Conservation (phyloP, 805 yeast genomes). For the Metschnikowia gruessii region DNA sequence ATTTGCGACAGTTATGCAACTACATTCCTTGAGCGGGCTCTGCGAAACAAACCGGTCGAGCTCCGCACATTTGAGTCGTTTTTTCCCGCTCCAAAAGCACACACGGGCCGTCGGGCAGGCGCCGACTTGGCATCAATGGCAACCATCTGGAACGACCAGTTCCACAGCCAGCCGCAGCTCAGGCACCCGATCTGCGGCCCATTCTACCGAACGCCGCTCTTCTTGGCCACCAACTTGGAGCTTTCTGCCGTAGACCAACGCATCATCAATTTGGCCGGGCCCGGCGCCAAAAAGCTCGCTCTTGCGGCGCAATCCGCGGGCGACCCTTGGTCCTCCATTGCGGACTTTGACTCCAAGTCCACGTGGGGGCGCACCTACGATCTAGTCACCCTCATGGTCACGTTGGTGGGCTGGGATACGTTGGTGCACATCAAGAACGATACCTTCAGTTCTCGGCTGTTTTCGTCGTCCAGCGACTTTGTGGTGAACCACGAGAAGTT, state of each 20-base stretch:
- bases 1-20: slow-evolving; percentile 12
- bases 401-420: slow-evolving; percentile 79
- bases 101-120: background rate
- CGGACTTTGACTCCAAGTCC: slow-evolving; percentile 34
- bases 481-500: slow-evolving; percentile 21
- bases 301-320: slow-evolving; percentile 35
- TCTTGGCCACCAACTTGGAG: slow-evolving; percentile 32
- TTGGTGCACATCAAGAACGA: slow-evolving; percentile 61
- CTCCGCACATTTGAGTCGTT: slow-evolving; percentile 16
- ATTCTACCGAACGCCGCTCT: slow-evolving; percentile 38
- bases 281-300: slow-evolving; percentile 25
- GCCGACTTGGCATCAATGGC: slow-evolving; percentile 28
- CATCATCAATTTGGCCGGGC: slow-evolving; percentile 29
- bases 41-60: slow-evolving; percentile 9
- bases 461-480: slow-evolving; percentile 3
- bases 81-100: slow-evolving; percentile 16
- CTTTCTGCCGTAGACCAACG: slow-evolving; percentile 35
- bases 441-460: slow-evolving; percentile 48
- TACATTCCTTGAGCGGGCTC: slow-evolving; percentile 10
- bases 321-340: slow-evolving; percentile 24
- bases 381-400: slow-evolving; percentile 63
- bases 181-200: slow-evolving; percentile 39
- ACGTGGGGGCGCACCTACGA: slow-evolving; percentile 55
- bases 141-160: slow-evolving; percentile 33
- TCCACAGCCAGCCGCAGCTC: slow-evolving; percentile 27